A percentile compares a stretch with the other conserved stretches of the same genome.
Conservation (phyloP, 1,284 basidiomycete species). For the Leccinum angustisporum region DNA sequence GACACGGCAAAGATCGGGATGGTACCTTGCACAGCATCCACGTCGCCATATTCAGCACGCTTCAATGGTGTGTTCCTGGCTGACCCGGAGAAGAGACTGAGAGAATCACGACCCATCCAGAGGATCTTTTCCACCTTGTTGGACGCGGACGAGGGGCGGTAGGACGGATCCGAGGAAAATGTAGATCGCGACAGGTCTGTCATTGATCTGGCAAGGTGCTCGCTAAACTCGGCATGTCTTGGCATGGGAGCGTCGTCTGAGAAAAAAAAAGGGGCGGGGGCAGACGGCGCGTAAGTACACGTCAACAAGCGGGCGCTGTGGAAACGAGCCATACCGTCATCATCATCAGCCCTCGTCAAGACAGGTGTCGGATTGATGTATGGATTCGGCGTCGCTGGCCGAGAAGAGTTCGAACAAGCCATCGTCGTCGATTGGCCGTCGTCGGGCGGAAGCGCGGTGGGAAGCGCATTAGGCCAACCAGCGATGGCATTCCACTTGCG, state of each 20-base stretch:
- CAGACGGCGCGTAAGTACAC: background rate
- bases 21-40: slow-evolving; percentile 28
- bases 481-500: slow-evolving; percentile 11
- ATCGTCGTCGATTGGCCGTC: slow-evolving; percentile 1
- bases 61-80: background rate
- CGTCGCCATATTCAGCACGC: slow-evolving; percentile 16
- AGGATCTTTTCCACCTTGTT: slow-evolving; percentile 40
- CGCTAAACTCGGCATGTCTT: slow-evolving; percentile 5
- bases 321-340: slow-evolving; percentile 22
- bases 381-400: slow-evolving; percentile 31
- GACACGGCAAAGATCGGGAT: background rate
- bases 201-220: background rate
- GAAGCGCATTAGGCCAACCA: slow-evolving; percentile 21
- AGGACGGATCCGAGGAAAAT: slow-evolving; percentile 6
- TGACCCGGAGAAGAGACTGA: slow-evolving; percentile 28
- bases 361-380: slow-evolving; percentile 32
- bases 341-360: slow-evolving; percentile 9
- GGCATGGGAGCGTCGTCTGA: slow-evolving; percentile 21
- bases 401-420: slow-evolving; percentile 15
- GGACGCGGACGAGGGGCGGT: slow-evolving; percentile 22
- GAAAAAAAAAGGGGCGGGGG: background rate
- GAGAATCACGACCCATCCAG: slow-evolving; percentile 34
- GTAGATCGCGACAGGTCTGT: slow-evolving; percentile 1
- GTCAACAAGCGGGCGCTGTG: background rate
- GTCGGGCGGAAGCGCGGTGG: slow-evolving; percentile 7